A percentile compares a stretch with the other conserved stretches of the same genome.
Conservation (phyloP, 73 alveolate genomes). For the Halteria grandinella region DNA sequence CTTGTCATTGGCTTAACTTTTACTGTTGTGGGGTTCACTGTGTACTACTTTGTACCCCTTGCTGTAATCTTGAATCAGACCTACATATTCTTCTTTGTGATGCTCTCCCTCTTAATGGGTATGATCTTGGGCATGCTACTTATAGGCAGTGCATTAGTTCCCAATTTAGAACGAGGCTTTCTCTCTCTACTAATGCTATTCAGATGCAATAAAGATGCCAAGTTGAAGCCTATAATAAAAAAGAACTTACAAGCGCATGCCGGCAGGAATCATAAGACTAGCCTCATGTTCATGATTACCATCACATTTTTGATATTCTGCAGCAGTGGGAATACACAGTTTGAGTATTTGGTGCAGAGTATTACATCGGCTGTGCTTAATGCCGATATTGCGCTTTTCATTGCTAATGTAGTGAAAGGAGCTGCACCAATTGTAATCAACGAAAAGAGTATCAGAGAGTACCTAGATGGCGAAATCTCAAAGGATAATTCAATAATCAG, state of each 20-base stretch:
- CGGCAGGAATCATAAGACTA: constrained; percentile 66
- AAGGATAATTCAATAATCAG: too few species aligned
- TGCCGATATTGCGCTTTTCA: constrained; percentile 34
- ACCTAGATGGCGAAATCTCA: too few species aligned
- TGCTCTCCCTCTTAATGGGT: constrained; percentile 58
- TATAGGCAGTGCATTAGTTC: constrained; percentile 53
- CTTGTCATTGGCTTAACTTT: constrained; percentile 61
- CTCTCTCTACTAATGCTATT: constrained; percentile 36
- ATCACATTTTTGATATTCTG: constrained; percentile 66
- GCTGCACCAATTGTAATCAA: too few species aligned
- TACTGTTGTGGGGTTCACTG: constrained; percentile 65
- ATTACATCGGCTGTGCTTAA: constrained; percentile 10
- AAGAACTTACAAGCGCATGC: constrained; percentile 71
- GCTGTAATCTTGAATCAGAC: constrained; percentile 48
- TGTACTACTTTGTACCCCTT: constrained; percentile 71
- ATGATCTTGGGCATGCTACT: constrained; percentile 71
- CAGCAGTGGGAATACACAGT: constrained; percentile 64
- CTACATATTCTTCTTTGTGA: constrained; percentile 61
- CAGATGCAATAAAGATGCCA: constrained; percentile 66
- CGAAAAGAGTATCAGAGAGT: too few species aligned
- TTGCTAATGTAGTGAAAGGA: constrained; percentile 1
- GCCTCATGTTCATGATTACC: constrained; percentile 77
- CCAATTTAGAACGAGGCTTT: constrained; percentile 49
- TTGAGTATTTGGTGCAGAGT: constrained; percentile 25
- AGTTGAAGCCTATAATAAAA: constrained; percentile 59